A percentile compares a stretch with the other conserved stretches of the same genome.
Conservation (phyloP, 306 rosid genomes). For the Lagenaria siceraria region DNA sequence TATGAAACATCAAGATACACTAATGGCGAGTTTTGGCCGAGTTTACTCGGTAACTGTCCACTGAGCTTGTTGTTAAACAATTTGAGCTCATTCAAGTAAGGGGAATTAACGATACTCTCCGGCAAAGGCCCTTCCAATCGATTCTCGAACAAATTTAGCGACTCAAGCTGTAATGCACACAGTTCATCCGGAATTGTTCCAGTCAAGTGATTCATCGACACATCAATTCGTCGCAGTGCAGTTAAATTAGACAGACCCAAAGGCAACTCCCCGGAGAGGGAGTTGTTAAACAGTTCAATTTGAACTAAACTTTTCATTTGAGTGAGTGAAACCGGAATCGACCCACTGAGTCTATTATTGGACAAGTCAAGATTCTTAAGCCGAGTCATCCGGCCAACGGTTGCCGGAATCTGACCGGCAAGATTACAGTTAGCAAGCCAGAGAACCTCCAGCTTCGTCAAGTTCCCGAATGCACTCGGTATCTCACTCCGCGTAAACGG, state of each 20-base stretch:
- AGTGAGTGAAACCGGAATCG: constrained; percentile 27
- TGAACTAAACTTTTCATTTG: constrained; percentile 31
- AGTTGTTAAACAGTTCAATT: constrained; percentile 43
- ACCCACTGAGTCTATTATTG: constrained; percentile 29
- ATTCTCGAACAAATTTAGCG: constrained; percentile 33
- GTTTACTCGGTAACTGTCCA: constrained; percentile 38
- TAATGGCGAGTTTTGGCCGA: constrained; percentile 44
- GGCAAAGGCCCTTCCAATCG: constrained; percentile 45
- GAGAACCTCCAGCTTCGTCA: constrained; percentile 33
- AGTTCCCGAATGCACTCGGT: constrained; percentile 42
- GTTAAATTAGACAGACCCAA: constrained; percentile 26
- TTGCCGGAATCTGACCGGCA: constrained; percentile 40
- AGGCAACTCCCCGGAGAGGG: constrained; percentile 59
- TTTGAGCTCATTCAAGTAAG: constrained; percentile 34
- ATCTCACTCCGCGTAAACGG: constrained; percentile 19
- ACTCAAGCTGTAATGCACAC: constrained; percentile 34
- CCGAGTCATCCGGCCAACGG: constrained; percentile 18
- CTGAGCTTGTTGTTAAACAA: constrained; percentile 48
- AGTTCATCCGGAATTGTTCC: constrained; percentile 53
- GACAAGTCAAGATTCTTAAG: constrained; percentile 53
- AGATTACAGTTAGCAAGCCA: constrained; percentile 38
- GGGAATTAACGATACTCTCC: constrained; percentile 25
- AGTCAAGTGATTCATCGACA: constrained; percentile 38
- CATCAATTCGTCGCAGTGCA: constrained; percentile 34
- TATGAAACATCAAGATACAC: constrained; percentile 38